Evolutionary conservation across 148 eudicot species (phyloP).

Genomic region (Rhododendron vialii): DNA sequence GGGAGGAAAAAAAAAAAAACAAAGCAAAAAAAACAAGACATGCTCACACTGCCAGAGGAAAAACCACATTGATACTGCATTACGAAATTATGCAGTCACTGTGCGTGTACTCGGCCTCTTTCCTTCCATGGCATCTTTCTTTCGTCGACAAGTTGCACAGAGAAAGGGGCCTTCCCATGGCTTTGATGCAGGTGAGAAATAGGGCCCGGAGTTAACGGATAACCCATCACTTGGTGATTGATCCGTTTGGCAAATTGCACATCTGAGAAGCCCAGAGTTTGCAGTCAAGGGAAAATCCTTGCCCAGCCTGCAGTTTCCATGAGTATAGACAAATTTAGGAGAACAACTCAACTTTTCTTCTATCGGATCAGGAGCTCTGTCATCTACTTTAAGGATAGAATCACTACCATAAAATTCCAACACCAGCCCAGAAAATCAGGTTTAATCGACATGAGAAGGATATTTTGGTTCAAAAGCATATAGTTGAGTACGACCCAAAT

Average conservation of each 20-base stretch:
- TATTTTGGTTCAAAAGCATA: neutral
- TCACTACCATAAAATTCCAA: neutral
- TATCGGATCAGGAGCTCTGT: neutral
- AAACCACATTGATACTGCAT: constrained; percentile 43
- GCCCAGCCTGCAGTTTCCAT: constrained; percentile 62
- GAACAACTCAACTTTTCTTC: neutral
- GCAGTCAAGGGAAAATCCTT: constrained; percentile 65
- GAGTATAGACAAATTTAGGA: constrained; percentile 1
- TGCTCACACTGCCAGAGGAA: constrained; percentile 51
- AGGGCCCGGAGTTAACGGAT: constrained; percentile 74
- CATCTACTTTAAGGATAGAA: neutral
- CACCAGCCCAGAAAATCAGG: neutral
- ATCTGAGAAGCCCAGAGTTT: constrained; percentile 73
- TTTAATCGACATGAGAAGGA: neutral
- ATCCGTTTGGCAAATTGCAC: constrained; percentile 91
- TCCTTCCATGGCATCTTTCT: constrained; percentile 99
- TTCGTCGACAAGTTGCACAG: constrained; percentile 73
- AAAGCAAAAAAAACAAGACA: constrained; percentile 3
- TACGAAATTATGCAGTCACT: constrained; percentile 42
- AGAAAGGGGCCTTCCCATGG: constrained; percentile 95
- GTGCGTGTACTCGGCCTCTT: constrained; percentile 49
- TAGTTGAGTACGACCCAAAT: neutral
- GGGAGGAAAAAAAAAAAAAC: neutral
- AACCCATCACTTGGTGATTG: constrained; percentile 68
- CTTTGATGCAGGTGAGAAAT: constrained; percentile 68